Conservation (phyloP, 2,329 filamentous ascomycete genomes). For the Cladosporium sp. region DNA sequence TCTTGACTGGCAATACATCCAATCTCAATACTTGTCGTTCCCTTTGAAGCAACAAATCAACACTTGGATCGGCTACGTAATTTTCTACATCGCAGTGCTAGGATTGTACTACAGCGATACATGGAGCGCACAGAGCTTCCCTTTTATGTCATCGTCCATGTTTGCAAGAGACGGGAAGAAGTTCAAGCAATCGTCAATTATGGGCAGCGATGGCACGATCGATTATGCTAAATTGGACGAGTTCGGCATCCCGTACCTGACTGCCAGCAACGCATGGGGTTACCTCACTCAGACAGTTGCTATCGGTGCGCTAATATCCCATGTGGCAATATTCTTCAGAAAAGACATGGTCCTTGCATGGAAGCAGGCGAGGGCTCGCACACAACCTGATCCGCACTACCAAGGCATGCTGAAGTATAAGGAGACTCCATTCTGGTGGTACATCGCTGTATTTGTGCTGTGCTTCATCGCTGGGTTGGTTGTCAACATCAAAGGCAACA, state of each 20-base stretch:
- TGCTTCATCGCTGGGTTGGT: conserved; percentile 35
- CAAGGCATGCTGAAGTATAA: conserved; percentile 55
- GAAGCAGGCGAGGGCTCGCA: conserved; percentile 18
- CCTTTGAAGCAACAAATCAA: conserved; percentile 52
- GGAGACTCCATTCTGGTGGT: conserved; percentile 47
- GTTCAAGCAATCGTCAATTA: conserved; percentile 42
- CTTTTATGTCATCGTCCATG: conserved; percentile 58
- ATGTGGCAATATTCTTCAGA: conserved; percentile 21
- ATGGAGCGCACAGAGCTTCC: conserved; percentile 50
- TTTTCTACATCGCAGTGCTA: conserved; percentile 55
- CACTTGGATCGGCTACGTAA: conserved; percentile 45
- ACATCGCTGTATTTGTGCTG: conserved; percentile 30
- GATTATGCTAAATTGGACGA: conserved; percentile 33
- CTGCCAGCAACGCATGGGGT: conserved; percentile 19
- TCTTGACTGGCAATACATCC: conserved; percentile 58
- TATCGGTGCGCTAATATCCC: conserved; percentile 21
- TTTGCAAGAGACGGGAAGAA: conserved; percentile 41
- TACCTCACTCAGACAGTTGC: conserved; percentile 20
- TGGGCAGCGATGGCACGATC: background rate
- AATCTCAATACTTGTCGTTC: conserved; percentile 53
- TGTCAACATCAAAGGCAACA: conserved; percentile 34
- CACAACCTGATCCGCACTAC: conserved; percentile 44
- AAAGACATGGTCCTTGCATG: conserved; percentile 12
- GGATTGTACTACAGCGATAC: conserved; percentile 54
- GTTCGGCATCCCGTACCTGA: conserved; percentile 50